Percentiles rank a stretch among this genome's conserved stretches.
phyloP scores from a whole-genome alignment of 352 stramenopile species.

The Phytophthora quininea region DNA sequence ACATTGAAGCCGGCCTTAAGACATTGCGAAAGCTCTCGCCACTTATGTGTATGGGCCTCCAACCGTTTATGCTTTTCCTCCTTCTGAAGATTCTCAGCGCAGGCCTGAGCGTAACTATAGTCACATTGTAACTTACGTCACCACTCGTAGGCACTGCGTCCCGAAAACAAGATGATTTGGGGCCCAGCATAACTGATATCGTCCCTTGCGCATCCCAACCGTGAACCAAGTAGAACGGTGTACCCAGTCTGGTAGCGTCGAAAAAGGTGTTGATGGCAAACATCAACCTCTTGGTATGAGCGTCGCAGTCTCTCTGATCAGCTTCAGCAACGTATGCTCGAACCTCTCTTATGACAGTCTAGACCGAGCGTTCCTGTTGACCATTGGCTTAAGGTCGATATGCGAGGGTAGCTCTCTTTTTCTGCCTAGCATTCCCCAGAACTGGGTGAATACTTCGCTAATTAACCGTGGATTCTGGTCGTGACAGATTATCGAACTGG shows the following conservation, averaged over 20 bases:
- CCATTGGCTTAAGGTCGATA: slow-evolving; percentile 15
- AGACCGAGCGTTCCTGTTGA: slow-evolving; percentile 2
- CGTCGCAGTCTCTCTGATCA: slow-evolving; percentile 16
- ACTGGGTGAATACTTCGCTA: no score
- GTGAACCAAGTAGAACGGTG: slow-evolving; percentile 13
- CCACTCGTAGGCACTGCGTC: slow-evolving; percentile 8
- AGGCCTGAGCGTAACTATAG: slow-evolving; percentile 5
- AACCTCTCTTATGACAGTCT: slow-evolving; percentile 14
- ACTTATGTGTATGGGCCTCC: slow-evolving; percentile 2
- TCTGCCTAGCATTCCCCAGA: no score
- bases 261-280: slow-evolving; percentile 10
- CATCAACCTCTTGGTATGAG: neutral
- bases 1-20: slow-evolving; percentile 7
- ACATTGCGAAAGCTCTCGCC: slow-evolving; percentile 8
- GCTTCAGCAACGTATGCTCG: slow-evolving; percentile 4
- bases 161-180: slow-evolving; percentile 2
- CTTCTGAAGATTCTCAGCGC: slow-evolving; percentile 10
- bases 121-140: slow-evolving; percentile 8
- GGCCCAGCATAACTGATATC: slow-evolving; percentile 8
- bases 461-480: no score
- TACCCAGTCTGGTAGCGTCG: slow-evolving; percentile 6
- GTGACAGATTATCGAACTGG: no score
- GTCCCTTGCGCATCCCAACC: slow-evolving; percentile 4
- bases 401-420: slow-evolving; percentile 10
- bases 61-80: slow-evolving; percentile 3